phyloP scores from a whole-genome alignment of 306 rosid genomes.

The Begonia masoniana region DNA sequence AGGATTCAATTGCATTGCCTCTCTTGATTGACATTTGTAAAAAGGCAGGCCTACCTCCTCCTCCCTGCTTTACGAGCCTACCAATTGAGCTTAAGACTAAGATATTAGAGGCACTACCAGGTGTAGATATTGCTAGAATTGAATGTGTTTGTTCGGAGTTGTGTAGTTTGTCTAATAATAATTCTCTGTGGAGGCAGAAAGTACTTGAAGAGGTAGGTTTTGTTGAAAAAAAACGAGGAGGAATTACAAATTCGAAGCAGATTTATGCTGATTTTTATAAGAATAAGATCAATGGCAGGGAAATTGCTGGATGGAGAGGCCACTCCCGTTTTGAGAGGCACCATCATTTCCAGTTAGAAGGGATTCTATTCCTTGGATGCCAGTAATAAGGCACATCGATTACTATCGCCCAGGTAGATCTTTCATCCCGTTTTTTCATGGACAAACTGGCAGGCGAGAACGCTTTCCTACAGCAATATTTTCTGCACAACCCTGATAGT shows the following conservation, averaged over 20 bases:
- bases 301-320: not conserved
- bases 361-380: too few species aligned
- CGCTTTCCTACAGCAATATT: too few species aligned
- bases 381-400: too few species aligned
- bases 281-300: slow-evolving; percentile 13
- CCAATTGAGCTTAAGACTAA: slow-evolving; percentile 49
- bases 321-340: not conserved
- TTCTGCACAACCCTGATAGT: too few species aligned
- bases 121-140: slow-evolving; percentile 40
- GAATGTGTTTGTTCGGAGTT: slow-evolving; percentile 43
- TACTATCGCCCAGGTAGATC: too few species aligned
- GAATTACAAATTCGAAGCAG: slow-evolving; percentile 18
- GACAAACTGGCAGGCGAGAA: too few species aligned
- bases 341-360: too few species aligned
- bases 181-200: slow-evolving; percentile 64
- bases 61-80: slow-evolving; percentile 58
- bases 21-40: slow-evolving; percentile 65
- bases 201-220: slow-evolving; percentile 30
- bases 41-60: slow-evolving; percentile 40
- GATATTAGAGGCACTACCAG: slow-evolving; percentile 51
- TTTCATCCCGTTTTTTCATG: too few species aligned
- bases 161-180: slow-evolving; percentile 22
- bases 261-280: slow-evolving; percentile 23
- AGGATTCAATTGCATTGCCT: slow-evolving; percentile 65
- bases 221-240: not conserved